A percentile compares a stretch with the other conserved stretches of the same genome.
phyloP scores from a whole-genome alignment of 371 early-diverging fungal species.

The Mortierella sp. region DNA sequence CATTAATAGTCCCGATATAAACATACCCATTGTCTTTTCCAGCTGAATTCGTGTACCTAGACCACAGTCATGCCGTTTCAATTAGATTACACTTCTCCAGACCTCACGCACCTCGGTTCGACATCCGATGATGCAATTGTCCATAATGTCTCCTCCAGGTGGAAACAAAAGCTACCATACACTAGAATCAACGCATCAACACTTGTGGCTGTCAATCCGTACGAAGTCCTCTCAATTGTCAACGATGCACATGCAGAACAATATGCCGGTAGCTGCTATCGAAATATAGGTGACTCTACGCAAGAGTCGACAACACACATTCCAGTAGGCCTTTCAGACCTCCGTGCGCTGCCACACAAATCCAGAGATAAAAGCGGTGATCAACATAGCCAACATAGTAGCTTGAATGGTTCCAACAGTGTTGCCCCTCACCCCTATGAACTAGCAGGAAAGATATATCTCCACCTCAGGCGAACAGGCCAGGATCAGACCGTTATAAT shows the following conservation, averaged over 20 bases:
- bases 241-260: conserved; percentile 65
- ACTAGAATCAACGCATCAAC: conserved; percentile 72
- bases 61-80: conserved; percentile 33
- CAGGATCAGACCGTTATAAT: conserved; percentile 85
- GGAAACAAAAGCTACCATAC: conserved; percentile 60
- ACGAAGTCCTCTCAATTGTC: conserved; percentile 60
- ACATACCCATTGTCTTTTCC: not conserved
- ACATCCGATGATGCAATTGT: conserved; percentile 55
- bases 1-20: no score
- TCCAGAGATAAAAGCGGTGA: conserved; percentile 25
- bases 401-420: conserved; percentile 15
- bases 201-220: conserved; percentile 70
- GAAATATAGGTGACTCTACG: conserved; percentile 12
- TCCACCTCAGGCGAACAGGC: conserved; percentile 85
- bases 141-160: conserved; percentile 47
- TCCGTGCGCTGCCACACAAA: not conserved
- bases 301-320: not conserved
- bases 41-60: not conserved
- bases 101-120: conserved; percentile 52
- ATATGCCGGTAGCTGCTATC: conserved; percentile 65
- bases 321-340: conserved; percentile 2
- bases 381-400: conserved; percentile 42
- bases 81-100: conserved; percentile 48
- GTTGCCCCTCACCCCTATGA: conserved; percentile 73
- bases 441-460: conserved; percentile 74